Base-by-base conservation (phyloP, 108 stramenopile genomes). In the Parmales sp. region DNA sequence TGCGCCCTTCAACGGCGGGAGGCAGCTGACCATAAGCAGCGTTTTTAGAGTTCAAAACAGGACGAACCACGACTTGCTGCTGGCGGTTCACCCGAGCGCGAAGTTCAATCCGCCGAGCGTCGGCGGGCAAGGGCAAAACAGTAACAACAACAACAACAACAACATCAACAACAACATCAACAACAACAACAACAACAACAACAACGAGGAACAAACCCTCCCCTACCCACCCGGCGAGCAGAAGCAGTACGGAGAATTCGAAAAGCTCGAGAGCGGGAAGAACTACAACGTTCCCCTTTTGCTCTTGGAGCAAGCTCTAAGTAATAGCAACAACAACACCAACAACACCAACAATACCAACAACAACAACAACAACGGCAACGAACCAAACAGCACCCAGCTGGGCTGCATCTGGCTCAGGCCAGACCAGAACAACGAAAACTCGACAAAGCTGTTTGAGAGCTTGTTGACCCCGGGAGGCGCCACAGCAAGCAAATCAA, bases 11-110 rank as follows among this genome's bases (percentile, higher is more conserved):
- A 88, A 90, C 70, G 92, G 95, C 2, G 93, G 95, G 20, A 74
- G 95, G 44, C 83, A 89, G 65, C 65, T 94, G 20, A 80, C 87
- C 25, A 80, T 91, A 0, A 72, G 78, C 11, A 88, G 86, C 39
- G 75, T 85, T 16, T 94, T 95, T 74, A 78, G 86, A 64, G 50
- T 95, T 11, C 54, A 81, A 29, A 95, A 95, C 75, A 89, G 83
- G 48, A 94, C 92, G 2, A 74, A 83, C 44, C 94, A 95, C 73
- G 45, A 78, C 0, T 72, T 95, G 23, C 72, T 69, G 38, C 45
- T 94, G 45, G 68, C 84, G 7, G 66, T 82, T 16, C 76, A 93
- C 72, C 91, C 92, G n/a, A 80, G 88, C 72, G 85, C 88, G 26
- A 75, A 45, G 0, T 70, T 78, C 67, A 37, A 51, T 0, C 76